Evolutionary conservation across 179 eudicot species (phyloP), one percentile per base, ranked within the genome.

Genomic region (Spinacia oleracea): DNA sequence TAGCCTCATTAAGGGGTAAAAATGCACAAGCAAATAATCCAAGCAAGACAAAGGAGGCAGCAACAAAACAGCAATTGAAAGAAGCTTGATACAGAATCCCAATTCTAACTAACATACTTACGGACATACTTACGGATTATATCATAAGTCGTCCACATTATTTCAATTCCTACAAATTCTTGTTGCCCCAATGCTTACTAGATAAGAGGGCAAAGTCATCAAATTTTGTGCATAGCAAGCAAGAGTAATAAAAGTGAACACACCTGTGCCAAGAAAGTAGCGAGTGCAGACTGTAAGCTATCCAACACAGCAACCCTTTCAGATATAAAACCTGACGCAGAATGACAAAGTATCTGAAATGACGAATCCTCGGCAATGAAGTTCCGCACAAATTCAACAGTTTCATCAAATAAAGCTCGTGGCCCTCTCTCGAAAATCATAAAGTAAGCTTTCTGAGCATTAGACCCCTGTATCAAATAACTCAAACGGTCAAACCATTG

Each of bases 371-470:
- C 90, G 64, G 88, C 78, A 87, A 88, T 76, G 76, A 78, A 89
- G 77, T 86, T 90, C 10, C 85, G 91, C 66, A 91, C 76, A 80
- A 96, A 77, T 75, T 86, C 90, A 75, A 77, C 74, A 62, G 91
- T 85, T 76, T 86, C 98, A 74, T 85, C 83, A 67, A 91, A 5
- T 79, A 96, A 92, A 70, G 99, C 98, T 60, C 51, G 78, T 42
- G 99, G 99, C 58, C 99, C 99, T 83, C 98, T 87, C 89, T 91
- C 91, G 68, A 91, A 90, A 77, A 96, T 85, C 90, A 96, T 87
- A 82, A 93, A 96, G 83, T 89, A 92, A 27, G 87, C 89, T 81
- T 89, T 96, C 79, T 75, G 89, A 79, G 89, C 83, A 87, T 85
- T 82, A 63, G 99, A 91, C 42, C 92, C 93, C 99, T 96, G 84